A percentile compares a stretch with the other conserved stretches of the same genome.
Evolutionary conservation across 202 grass and related monocot species (phyloP).

Genomic region (Zizania palustris): DNA sequence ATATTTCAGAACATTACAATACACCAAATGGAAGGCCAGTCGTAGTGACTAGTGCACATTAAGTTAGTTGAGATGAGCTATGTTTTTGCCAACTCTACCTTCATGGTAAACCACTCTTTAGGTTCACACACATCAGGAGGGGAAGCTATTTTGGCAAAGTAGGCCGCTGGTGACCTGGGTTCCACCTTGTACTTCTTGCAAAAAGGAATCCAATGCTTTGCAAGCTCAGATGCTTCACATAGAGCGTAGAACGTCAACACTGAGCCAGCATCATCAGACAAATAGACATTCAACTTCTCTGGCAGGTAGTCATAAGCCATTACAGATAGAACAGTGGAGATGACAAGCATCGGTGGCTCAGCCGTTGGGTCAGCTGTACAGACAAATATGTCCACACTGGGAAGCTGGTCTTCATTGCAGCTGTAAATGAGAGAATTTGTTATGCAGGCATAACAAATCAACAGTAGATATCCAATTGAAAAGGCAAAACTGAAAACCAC

Average conservation of each 20-base stretch:
- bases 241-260: conserved; percentile 71
- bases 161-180: conserved; percentile 65
- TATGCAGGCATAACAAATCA: too few species aligned
- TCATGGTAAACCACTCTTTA: conserved; percentile 57
- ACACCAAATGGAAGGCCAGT: neutral
- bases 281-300: conserved; percentile 74
- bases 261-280: conserved; percentile 82
- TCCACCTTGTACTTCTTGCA: conserved; percentile 70
- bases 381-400: conserved; percentile 77
- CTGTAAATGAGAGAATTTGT: conserved; percentile 15
- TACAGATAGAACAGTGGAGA: conserved; percentile 75
- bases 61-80: conserved; percentile 17
- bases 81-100: conserved; percentile 42
- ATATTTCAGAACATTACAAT: conserved; percentile 3
- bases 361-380: conserved; percentile 69
- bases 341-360: conserved; percentile 79
- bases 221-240: conserved; percentile 72
- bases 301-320: conserved; percentile 84
- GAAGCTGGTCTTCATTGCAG: conserved; percentile 48
- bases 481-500: too few species aligned
- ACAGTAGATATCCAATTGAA: neutral
- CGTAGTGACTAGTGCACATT: neutral
- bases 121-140: conserved; percentile 33
- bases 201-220: conserved; percentile 78
- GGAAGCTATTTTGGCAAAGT: conserved; percentile 42